Base-by-base conservation (phyloP, 306 rosid species). In the Prunus armeniaca region DNA sequence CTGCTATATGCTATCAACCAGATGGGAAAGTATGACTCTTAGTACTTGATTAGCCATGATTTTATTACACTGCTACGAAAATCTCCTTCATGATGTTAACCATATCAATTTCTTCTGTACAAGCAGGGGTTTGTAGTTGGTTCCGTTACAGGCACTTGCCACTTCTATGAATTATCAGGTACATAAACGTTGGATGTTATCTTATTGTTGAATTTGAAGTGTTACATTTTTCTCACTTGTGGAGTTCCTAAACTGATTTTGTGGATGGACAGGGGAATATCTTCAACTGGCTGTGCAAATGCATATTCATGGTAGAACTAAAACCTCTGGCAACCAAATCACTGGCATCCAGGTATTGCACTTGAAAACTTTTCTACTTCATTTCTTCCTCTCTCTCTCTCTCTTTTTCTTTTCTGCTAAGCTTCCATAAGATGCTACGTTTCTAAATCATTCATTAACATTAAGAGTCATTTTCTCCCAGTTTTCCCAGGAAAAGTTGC, bases 111-210 rank as follows among this genome's bases (percentile, higher is more conserved):
- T 27, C 69, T 71, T 78, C 61, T 72, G 50, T 73, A 28, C 77
- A 22, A 76, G 81, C 91, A 95, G 97, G 99, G 97, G 1, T 89
- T 90, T 57, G 79, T 84, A 11, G 93, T 89, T 24, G 99, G 97
- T 76, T 85, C 97, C 22, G 76, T 90, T 14, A 78, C 87, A 3
- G 99, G 99, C 78, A 81, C 76, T 71, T 92, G 97, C 80, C 88
- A 82, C 12, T 84, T 89, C 83, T 92, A 86, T 68, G 85, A 79
- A 80, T 73, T 82, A 65, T 92, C 97, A 86, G 96, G 98, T 95
- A 80, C 75, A 66, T 65, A 28, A 54, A 57, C 5, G 15, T 68
- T 54, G 57, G 28, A 13, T 1, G 19, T 65, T 70, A 49, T 27
- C 14, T 49, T 73, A 6, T 41, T 72, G 38, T 4, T 64, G 67